Evolutionary conservation across 1,284 basidiomycete species (phyloP), one percentile per base, ranked within the genome.

Genomic region (Microbotryomycetes sp.): DNA sequence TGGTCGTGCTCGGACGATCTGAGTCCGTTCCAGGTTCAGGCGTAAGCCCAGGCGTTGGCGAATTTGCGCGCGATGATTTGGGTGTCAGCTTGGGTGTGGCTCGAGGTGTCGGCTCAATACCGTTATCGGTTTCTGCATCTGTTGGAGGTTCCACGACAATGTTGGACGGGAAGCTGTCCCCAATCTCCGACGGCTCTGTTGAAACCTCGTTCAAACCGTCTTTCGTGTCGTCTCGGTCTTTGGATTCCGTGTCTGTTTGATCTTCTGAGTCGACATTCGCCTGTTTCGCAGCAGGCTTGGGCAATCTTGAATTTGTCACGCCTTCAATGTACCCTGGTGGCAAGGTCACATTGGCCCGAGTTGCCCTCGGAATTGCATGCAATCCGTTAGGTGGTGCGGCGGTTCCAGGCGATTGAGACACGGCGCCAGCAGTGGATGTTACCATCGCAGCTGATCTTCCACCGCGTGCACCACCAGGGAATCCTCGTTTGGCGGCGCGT

Each of bases 321-420:
- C 61, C 64, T 51, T 57, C 56, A n/a, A 63, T 63, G 32, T 66
- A 63, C 5, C 64, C 61, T 15, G 64, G 61, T 5, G 64, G 61
- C 1, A 65, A 48, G 3, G 64, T 65, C 14, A 65, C 64, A 15
- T 55, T 65, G 1, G 64, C 64, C 9, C 64, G 22, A 5, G 64
- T 65, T 26, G 64, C 64, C 1, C 64, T 54, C 16, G n/a, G n/a
- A n/a, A n/a, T n/a, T n/a, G n/a, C n/a, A n/a, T n/a, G n/a, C n/a
- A n/a, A n/a, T 42, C 12, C 36, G 36, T 9, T 9, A 9, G 19
- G 12, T 9, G 19, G 9, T 9, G 36, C 9, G 36, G 36, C 36
- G 19, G 36, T 42, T 12, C 36, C 36, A 42, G 36, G 36, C 36
- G 36, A 42, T 19, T 19, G 36, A 19, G 9, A 12, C 12, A 42